These are phyloP conservation scores for Yamadazyma takamatsuzukensis DNA, from an alignment of 805 yeast genomes.

Conservation along the genomic window DNA sequence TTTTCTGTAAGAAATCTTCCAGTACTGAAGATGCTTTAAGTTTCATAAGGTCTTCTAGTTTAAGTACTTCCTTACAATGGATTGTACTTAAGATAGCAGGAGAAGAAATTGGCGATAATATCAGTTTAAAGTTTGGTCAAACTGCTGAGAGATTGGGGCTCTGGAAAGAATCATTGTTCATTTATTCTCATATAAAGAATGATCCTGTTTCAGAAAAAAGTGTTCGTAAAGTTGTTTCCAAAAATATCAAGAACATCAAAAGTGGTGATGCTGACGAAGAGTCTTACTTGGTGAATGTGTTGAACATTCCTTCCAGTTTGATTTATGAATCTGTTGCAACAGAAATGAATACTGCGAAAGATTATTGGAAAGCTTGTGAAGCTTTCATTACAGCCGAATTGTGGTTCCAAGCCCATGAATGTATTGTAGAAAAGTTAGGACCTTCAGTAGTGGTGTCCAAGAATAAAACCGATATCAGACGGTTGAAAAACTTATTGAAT, in stretches of 20 bases:
- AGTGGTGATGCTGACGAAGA: slow-evolving; percentile 23
- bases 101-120: slow-evolving; percentile 7
- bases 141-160: slow-evolving; percentile 44
- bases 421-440: slow-evolving; percentile 58
- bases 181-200: slow-evolving; percentile 52
- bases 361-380: slow-evolving; percentile 56
- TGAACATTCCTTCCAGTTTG: slow-evolving; percentile 47
- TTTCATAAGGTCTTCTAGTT: slow-evolving; percentile 8
- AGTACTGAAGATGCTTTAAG: slow-evolving; percentile 5
- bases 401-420: slow-evolving; percentile 60
- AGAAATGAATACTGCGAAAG: slow-evolving; percentile 44
- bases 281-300: slow-evolving; percentile 29
- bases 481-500: slow-evolving; percentile 36
- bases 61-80: slow-evolving; percentile 50
- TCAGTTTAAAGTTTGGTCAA: slow-evolving; percentile 38
- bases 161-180: slow-evolving; percentile 60
- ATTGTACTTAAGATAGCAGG: slow-evolving; percentile 21
- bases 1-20: slow-evolving; percentile 9
- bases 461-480: slow-evolving; percentile 25
- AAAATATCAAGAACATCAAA: slow-evolving; percentile 28
- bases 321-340: slow-evolving; percentile 61
- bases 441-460: slow-evolving; percentile 66
- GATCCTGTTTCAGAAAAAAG: slow-evolving; percentile 42
- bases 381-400: slow-evolving; percentile 59
- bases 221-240: slow-evolving; percentile 35